Percentiles rank a stretch among this genome's conserved stretches.
Conservation (phyloP, 108 stramenopile species). For the Stephanodiscus minutulus region DNA sequence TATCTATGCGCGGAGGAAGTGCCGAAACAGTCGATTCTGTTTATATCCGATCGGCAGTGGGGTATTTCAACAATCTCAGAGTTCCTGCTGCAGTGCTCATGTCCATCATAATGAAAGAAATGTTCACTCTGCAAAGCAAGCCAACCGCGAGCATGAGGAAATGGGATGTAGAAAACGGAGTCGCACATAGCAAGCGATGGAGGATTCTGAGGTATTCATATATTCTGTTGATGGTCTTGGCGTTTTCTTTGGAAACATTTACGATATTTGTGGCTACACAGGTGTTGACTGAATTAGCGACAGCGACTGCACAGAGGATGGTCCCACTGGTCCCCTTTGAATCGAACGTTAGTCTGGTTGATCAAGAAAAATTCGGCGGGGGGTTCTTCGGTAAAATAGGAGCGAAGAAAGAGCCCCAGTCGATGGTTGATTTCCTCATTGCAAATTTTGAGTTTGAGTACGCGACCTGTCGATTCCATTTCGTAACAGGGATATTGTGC, state of each 20-base stretch:
- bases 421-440: constrained; percentile 46
- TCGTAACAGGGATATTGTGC: constrained; percentile 42
- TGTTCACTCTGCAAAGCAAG: constrained; percentile 40
- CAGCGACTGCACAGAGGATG: constrained; percentile 19
- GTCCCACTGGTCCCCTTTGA: constrained; percentile 8
- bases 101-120: constrained; percentile 47
- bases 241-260: constrained; percentile 43
- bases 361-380: constrained; percentile 26
- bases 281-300: constrained; percentile 43
- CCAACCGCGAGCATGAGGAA: constrained; percentile 31
- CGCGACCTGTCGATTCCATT: constrained; percentile 38
- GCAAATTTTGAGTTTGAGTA: constrained; percentile 49
- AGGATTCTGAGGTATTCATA: constrained; percentile 39
- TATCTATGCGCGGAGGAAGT: constrained; percentile 35
- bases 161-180: constrained; percentile 40
- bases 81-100: constrained; percentile 42
- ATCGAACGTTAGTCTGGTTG: constrained; percentile 8
- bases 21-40: constrained; percentile 25
- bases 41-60: constrained; percentile 32
- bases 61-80: constrained; percentile 41
- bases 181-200: constrained; percentile 42
- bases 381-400: constrained; percentile 26
- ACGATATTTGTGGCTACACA: constrained; percentile 49
- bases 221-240: constrained; percentile 39
- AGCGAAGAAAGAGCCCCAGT: constrained; percentile 21